Evolutionary conservation across 805 yeast species (phyloP), one percentile per base, ranked within the genome.

Genomic region (Blastobotrys robertii): DNA sequence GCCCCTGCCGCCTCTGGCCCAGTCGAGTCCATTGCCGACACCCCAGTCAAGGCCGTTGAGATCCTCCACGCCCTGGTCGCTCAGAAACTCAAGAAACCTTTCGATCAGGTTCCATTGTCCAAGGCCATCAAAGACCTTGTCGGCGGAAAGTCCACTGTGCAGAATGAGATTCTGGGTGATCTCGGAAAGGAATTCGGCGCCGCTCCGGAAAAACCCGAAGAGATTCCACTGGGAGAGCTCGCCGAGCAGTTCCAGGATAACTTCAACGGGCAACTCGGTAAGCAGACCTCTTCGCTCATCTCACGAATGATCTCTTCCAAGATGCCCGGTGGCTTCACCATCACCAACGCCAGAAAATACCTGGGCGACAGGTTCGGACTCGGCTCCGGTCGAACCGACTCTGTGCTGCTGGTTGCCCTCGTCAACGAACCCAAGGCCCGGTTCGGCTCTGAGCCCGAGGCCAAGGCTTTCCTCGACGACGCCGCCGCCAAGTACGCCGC

Each of bases 301-400:
- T 84, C 95, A 50, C 81, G 97, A 68, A 74, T 92, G 59, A 83
- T 88, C 72, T 80, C 97, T 8, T 82, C 97, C 25, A 92, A 92
- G 72, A 92, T 92, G 97, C 97, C 99, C 43, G 99, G 99, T 75
- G 99, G 99, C 14, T 92, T 90, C 68, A 83, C 94, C 38, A 81
- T 90, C 55, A 81, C 96, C 49, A 71, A 76, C 51, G 94, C 95
- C 41, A 82, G 97, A 73, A 86, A 88, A 65, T 84, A 92, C 68
- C 76, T 92, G 63, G 88, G 84, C 69, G 62, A 88, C 37, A 79
- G 90, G 65, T 92, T 84, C 84, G 98, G 98, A 54, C 75, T 92
- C 56, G 94, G 84, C 52, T 49, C 84, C 38, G 96, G 97, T 56
- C 81, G 97, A 72, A 97, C 90, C 70, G 97, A 92, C 63, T 75